Conservation (phyloP, 192 early-diverging fungal genomes). For the Coemansia sp. region DNA sequence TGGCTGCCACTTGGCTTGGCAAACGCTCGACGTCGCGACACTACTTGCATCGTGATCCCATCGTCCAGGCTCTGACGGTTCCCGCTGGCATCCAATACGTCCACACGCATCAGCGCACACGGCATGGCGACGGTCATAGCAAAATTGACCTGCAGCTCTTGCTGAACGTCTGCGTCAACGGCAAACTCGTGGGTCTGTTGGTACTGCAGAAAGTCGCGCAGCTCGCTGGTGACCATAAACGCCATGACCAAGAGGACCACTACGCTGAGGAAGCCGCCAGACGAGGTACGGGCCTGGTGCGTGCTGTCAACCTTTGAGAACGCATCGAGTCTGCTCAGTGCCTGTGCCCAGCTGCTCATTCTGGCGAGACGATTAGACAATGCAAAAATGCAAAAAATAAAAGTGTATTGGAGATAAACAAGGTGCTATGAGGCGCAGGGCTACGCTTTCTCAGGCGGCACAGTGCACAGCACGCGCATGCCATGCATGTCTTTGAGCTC, state of each 20-base stretch:
- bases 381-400: neutral
- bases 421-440: neutral
- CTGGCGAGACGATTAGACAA: neutral
- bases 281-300: conserved; percentile 68
- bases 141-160: conserved; percentile 76
- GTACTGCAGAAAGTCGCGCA: conserved; percentile 62
- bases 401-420: neutral
- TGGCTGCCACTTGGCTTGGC: neutral
- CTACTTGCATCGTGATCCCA: conserved; percentile 5
- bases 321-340: conserved; percentile 62
- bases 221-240: conserved; percentile 68
- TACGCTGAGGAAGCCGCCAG: conserved; percentile 75
- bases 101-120: conserved; percentile 57
- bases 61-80: conserved; percentile 14
- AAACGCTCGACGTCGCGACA: conserved; percentile 1
- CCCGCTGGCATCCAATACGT: conserved; percentile 46
- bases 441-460: conserved; percentile 20
- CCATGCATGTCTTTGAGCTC: conserved; percentile 96
- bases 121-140: conserved; percentile 87
- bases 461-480: conserved; percentile 55
- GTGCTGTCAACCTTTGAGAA: conserved; percentile 87
- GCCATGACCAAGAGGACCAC: conserved; percentile 66
- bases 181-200: conserved; percentile 75
- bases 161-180: conserved; percentile 68
- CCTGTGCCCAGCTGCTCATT: conserved; percentile 7